These are phyloP conservation scores for Alopecurus myosuroides DNA, from an alignment of 176 grass and related monocot genomes.

Conservation along the genomic window DNA sequence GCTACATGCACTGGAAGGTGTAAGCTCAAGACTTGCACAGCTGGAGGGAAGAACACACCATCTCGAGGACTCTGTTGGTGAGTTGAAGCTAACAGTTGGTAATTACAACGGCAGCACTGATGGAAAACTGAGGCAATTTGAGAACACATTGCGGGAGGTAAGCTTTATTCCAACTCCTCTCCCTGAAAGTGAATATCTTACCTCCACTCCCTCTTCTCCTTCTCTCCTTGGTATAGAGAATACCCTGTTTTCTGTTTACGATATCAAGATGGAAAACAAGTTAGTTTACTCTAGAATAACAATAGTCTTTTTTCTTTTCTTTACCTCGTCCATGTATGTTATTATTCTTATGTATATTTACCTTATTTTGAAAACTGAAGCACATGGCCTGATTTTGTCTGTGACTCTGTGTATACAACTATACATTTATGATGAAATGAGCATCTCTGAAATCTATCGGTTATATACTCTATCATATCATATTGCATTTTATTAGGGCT, in stretches of 20 bases:
- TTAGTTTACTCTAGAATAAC: background rate
- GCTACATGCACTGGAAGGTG: conserved; percentile 66
- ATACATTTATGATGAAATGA: background rate
- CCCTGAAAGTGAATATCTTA: background rate
- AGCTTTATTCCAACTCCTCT: background rate
- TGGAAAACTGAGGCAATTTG: conserved; percentile 87
- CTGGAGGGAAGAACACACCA: conserved; percentile 68
- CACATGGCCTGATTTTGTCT: background rate
- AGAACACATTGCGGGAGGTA: conserved; percentile 80
- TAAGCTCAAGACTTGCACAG: conserved; percentile 70
- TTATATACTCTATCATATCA: background rate
- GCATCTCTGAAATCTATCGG: background rate
- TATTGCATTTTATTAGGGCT: background rate
- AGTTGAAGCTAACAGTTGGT: conserved; percentile 59
- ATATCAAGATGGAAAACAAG: background rate
- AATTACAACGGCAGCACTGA: conserved; percentile 69
- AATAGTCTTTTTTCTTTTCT: background rate
- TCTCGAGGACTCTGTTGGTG: conserved; percentile 66
- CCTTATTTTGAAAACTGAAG: background rate
- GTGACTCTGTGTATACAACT: no score
- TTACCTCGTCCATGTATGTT: background rate
- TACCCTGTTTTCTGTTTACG: background rate
- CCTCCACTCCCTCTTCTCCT: background rate
- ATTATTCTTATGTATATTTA: background rate
- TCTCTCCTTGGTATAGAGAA: background rate